Conservation (phyloP, 768 basidiomycete species). For the Boletus huronensis region DNA sequence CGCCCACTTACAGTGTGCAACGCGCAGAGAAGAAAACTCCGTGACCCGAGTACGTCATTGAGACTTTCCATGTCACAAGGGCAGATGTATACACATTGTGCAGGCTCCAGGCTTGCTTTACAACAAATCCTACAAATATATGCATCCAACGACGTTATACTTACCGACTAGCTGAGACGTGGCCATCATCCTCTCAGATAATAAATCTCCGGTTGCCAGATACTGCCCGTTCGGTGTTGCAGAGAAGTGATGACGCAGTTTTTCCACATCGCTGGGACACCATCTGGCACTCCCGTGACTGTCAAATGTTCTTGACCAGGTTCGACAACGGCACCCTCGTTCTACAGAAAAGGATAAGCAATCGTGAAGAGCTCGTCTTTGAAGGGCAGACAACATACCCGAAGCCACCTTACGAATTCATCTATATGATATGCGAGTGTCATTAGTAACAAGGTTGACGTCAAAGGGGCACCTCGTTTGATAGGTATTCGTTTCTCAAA, state of each 20-base stretch:
- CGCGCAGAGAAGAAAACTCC: background rate
- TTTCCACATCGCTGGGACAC: slow-evolving; percentile 21
- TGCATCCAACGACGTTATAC: slow-evolving; percentile 5
- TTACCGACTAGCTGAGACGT: background rate
- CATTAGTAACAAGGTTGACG: slow-evolving; percentile 31
- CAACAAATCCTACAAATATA: slow-evolving; percentile 5
- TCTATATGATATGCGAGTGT: slow-evolving; percentile 30
- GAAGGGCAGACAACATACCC: slow-evolving; percentile 24
- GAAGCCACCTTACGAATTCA: slow-evolving; percentile 30
- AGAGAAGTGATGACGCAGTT: slow-evolving; percentile 39
- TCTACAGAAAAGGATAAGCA: slow-evolving; percentile 14
- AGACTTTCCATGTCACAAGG: background rate
- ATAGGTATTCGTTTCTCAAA: slow-evolving; percentile 38
- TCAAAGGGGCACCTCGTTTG: slow-evolving; percentile 29
- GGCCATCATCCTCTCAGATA: slow-evolving; percentile 15
- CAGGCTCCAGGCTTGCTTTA: slow-evolving; percentile 16
- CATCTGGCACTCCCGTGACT: slow-evolving; percentile 24
- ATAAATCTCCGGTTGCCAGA: slow-evolving; percentile 45
- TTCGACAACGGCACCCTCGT: slow-evolving; percentile 28
- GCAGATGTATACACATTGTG: slow-evolving; percentile 1
- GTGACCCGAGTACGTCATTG: slow-evolving; percentile 1
- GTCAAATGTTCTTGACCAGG: slow-evolving; percentile 39
- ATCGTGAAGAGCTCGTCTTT: background rate
- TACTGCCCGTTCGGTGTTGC: slow-evolving; percentile 38
- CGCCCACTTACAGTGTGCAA: background rate